Evolutionary conservation across 1,284 basidiomycete species (phyloP).

Genomic region (Peniophora sp.): DNA sequence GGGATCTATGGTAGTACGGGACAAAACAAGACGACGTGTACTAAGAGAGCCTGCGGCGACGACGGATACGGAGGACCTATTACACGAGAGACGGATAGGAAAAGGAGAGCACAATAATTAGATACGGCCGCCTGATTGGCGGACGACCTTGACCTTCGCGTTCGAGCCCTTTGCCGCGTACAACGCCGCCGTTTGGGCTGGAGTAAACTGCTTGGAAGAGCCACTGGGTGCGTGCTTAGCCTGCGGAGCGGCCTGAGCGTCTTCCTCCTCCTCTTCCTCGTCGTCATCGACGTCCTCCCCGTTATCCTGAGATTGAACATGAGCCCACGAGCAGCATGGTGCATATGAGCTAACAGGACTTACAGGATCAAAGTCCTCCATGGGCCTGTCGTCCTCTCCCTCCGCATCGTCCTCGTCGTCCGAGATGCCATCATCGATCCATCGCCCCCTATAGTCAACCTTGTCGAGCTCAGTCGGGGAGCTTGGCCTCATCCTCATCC

Average conservation of each 20-base stretch:
- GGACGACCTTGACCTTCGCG: constrained; percentile 33
- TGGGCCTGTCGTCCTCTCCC: constrained; percentile 61
- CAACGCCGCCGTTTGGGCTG: background rate
- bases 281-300: constrained; percentile 54
- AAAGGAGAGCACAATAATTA: background rate
- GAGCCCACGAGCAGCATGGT: constrained; percentile 4
- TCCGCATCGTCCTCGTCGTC: constrained; percentile 45
- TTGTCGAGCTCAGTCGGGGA: constrained; percentile 73
- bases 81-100: background rate
- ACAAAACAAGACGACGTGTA: too few relatives aligned
- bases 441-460: constrained; percentile 82
- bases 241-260: constrained; percentile 21
- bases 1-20: too few relatives aligned
- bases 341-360: constrained; percentile 17
- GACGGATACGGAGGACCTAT: constrained; percentile 5
- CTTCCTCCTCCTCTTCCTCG: constrained; percentile 43
- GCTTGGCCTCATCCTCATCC: constrained; percentile 84
- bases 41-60: constrained; percentile 9
- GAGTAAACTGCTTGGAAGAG: background rate
- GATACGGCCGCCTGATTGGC: constrained; percentile 22
- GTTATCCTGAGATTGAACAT: constrained; percentile 31
- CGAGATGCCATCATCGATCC: constrained; percentile 70
- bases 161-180: constrained; percentile 17
- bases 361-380: constrained; percentile 80
- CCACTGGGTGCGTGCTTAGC: background rate